Conservation (phyloP, 2,329 filamentous ascomycete species). For the Pestalotiopsis sp. region DNA sequence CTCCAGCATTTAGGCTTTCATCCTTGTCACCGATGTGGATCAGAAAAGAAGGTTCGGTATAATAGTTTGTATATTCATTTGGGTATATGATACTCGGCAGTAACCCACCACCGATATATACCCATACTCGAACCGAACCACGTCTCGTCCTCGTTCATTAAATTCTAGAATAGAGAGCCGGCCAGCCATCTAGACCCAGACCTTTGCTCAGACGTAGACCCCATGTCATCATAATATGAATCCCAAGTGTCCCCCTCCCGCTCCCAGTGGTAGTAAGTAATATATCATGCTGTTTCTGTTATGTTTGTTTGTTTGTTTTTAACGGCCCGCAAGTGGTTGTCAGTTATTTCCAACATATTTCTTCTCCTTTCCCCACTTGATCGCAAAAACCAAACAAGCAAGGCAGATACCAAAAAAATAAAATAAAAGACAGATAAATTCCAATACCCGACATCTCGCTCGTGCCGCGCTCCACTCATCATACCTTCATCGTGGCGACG, state of each 20-base stretch:
- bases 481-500: not conserved
- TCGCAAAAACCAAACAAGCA: constrained; percentile 3
- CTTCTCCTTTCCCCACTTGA: not conserved
- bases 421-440: not conserved
- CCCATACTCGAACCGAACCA: not conserved
- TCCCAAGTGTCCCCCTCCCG: not conserved
- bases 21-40: no score
- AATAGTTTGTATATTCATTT: no score
- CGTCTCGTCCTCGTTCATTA: constrained; percentile 5
- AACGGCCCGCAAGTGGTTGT: constrained; percentile 15
- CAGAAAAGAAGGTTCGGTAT: no score
- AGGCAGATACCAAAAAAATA: not conserved
- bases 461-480: not conserved
- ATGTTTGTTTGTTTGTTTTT: constrained; percentile 8
- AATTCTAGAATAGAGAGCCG: constrained; percentile 12
- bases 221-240: constrained; percentile 1
- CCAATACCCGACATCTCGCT: not conserved
- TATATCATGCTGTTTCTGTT: not conserved
- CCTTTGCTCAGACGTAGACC: constrained; percentile 9
- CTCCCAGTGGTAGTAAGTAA: not conserved
- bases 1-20: no score
- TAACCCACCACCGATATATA: not conserved
- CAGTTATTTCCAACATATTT: not conserved
- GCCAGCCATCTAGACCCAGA: constrained; percentile 29
- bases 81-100: not conserved